Conservation (phyloP, 2,329 filamentous ascomycete genomes). For the Ascocoryne sarcoides region DNA sequence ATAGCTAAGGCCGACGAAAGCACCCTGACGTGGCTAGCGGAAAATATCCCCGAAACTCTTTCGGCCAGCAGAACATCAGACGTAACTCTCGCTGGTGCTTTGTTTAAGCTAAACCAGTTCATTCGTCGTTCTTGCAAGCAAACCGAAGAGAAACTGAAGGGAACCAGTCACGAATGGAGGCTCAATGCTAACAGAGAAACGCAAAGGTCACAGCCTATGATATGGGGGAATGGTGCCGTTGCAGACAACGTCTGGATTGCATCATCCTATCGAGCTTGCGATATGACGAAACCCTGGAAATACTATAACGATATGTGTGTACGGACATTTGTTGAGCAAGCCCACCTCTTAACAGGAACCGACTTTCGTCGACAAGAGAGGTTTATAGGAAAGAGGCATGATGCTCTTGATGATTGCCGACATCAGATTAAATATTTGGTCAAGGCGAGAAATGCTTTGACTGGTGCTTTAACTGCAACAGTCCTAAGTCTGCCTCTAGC, state of each 20-base stretch:
- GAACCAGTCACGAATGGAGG: neutral
- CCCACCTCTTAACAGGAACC: slow-evolving; percentile 2
- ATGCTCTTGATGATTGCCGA: slow-evolving; percentile 14
- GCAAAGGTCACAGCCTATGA: slow-evolving; percentile 7
- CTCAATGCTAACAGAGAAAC: neutral
- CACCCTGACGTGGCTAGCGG: slow-evolving; percentile 5
- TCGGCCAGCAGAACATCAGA: slow-evolving; percentile 4
- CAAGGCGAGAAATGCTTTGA: slow-evolving; percentile 6
- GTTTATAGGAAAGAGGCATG: slow-evolving; percentile 8
- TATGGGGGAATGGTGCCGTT: slow-evolving; percentile 15
- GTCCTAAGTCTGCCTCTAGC: too few relatives aligned
- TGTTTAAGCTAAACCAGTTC: slow-evolving; percentile 9
- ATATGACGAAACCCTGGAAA: slow-evolving; percentile 10
- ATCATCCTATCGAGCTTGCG: slow-evolving; percentile 9
- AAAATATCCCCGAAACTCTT: slow-evolving; percentile 10
- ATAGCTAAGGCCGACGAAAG: neutral
- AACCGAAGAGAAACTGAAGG: slow-evolving; percentile 4
- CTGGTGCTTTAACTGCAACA: too few relatives aligned
- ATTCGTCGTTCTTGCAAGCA: neutral
- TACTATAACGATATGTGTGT: slow-evolving; percentile 15
- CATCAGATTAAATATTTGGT: slow-evolving; percentile 15
- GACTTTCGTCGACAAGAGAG: slow-evolving; percentile 3
- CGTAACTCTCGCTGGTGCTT: slow-evolving; percentile 5
- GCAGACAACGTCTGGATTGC: slow-evolving; percentile 15
- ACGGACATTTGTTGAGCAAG: slow-evolving; percentile 9